Percentiles rank a stretch among this genome's conserved stretches.
These are phyloP conservation scores for Blumeria graminis DNA, from an alignment of 2,329 filamentous ascomycete genomes.

Conservation along the genomic window DNA sequence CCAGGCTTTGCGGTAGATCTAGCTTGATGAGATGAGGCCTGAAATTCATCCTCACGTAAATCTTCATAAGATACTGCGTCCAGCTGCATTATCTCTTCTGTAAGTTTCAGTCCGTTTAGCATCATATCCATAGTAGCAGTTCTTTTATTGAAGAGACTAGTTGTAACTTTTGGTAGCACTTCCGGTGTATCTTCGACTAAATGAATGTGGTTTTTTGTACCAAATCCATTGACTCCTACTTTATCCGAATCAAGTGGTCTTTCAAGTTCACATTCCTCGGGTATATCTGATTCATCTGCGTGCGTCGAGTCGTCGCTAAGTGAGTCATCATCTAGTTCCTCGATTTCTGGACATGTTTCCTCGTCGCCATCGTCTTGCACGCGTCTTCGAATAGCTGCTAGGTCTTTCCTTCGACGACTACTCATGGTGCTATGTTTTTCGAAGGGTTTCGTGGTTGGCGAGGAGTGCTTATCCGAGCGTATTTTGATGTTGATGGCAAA, in stretches of 20 bases:
- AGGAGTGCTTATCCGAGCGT: conserved; percentile 6
- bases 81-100: conserved; percentile 8
- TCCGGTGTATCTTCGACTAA: neutral
- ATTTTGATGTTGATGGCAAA: no score
- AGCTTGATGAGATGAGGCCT: conserved; percentile 11
- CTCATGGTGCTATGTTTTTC: conserved; percentile 20
- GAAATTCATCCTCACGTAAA: conserved; percentile 10
- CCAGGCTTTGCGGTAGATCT: conserved; percentile 17
- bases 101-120: conserved; percentile 23
- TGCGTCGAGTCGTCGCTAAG: conserved; percentile 33
- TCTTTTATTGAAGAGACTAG: neutral
- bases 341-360: conserved; percentile 29
- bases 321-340: conserved; percentile 40
- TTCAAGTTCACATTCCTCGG: neutral
- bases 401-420: conserved; percentile 34
- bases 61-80: conserved; percentile 15
- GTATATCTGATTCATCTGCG: neutral
- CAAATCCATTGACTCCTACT: neutral
- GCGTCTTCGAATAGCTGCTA: conserved; percentile 42
- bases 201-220: neutral
- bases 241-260: neutral
- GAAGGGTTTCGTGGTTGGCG: conserved; percentile 8
- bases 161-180: neutral
- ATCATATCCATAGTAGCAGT: conserved; percentile 27
- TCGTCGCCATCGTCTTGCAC: conserved; percentile 44